Evolutionary conservation across 2,329 filamentous ascomycete genomes (phyloP), one percentile per base, ranked within the genome.

Genomic region (Rutstroemia sp.): DNA sequence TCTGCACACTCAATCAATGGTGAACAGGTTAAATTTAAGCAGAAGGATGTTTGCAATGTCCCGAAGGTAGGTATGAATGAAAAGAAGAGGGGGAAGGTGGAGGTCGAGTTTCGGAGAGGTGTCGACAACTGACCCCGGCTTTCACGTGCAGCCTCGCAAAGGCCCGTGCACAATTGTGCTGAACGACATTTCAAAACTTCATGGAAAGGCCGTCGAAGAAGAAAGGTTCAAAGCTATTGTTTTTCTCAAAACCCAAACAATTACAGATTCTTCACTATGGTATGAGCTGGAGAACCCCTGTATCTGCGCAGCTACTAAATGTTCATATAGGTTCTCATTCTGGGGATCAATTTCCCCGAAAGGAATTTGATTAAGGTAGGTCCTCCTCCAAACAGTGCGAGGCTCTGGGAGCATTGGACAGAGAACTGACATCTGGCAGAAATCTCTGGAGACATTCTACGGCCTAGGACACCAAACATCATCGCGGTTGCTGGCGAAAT

Each of bases 271-370:
- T 34, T 46, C 57, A 63, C 56, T 27, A 69, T 68, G 67, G 67
- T 67, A 61, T 23, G 57, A 25, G n/a, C 19, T 3, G 12, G 6
- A n/a, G 4, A 34, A 12, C 1, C 2, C 25, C 10, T 30, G 1
- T 19, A 6, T 27, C 10, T 4, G 7, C 3, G 16, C 6, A 21
- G 25, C 8, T 42, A 30, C 58, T 65, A 40, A 65, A 64, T 17
- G 2, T 39, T 27, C 9, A 8, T 21, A 7, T 23, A 70, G 68
- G 87, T 92, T 68, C 89, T 94, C 77, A 86, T 97, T 68, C 79
- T 92, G 69, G 89, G 89, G 67, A 78, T 89, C 76, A 92, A 88
- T 76, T 96, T 97, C 77, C 76, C 82, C 65, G 92, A 96, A 75
- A 75, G 78, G 67, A 86, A 86, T 73, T 82, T 96, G 69, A 86